Percentiles rank a stretch among this genome's conserved stretches.
Conservation (phyloP, 495 filamentous ascomycete species). For the Penicillium psychrofluorescens region DNA sequence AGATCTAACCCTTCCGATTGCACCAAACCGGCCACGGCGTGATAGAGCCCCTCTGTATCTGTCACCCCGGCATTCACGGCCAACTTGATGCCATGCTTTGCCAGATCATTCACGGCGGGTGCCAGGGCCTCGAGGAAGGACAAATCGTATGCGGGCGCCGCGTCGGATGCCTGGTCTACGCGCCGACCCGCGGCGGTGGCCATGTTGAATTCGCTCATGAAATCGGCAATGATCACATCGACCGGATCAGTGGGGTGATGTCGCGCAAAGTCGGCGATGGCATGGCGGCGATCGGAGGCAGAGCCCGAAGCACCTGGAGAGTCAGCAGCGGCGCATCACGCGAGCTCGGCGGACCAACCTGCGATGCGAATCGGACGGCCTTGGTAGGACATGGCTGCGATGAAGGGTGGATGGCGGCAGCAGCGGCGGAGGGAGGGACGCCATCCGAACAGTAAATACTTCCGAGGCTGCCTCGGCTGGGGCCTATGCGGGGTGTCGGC, state of each 20-base stretch:
- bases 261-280: slow-evolving; percentile 43
- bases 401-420: no score
- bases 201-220: slow-evolving; percentile 53
- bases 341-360: slow-evolving; percentile 2
- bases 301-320: slow-evolving; percentile 40
- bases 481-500: no score
- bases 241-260: slow-evolving; percentile 38
- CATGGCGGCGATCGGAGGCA: slow-evolving; percentile 49
- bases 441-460: no score
- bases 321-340: neutral
- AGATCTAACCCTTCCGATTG: slow-evolving; percentile 33
- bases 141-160: slow-evolving; percentile 37
- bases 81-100: slow-evolving; percentile 45
- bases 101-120: slow-evolving; percentile 44
- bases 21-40: slow-evolving; percentile 39
- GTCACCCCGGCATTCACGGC: slow-evolving; percentile 53
- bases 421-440: no score
- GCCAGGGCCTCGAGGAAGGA: slow-evolving; percentile 47
- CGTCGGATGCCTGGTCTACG: slow-evolving; percentile 16
- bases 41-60: slow-evolving; percentile 40
- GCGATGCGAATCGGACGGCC: slow-evolving; percentile 18
- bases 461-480: no score
- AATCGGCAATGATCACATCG: slow-evolving; percentile 52
- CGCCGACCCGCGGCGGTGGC: slow-evolving; percentile 36
- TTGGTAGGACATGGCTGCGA: slow-evolving; percentile 6